These are phyloP conservation scores for Trichoderma guizhouense DNA, from an alignment of 2,329 filamentous ascomycete species.

Conservation along the genomic window DNA sequence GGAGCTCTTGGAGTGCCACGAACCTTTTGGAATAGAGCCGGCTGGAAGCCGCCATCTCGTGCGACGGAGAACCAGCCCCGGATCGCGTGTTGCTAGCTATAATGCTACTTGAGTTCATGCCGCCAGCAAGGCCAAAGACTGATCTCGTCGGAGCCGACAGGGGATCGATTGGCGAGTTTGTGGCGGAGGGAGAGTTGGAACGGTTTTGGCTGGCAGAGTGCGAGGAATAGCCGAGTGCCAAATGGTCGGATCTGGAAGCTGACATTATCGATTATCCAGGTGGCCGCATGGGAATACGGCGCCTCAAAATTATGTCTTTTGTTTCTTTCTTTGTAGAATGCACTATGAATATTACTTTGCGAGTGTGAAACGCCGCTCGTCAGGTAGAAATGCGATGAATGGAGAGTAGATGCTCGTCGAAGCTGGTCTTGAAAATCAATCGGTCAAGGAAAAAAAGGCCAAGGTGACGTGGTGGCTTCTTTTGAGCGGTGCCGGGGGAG, in stretches of 20 bases:
- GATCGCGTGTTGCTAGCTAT: conserved; percentile 65
- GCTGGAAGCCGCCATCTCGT: conserved; percentile 70
- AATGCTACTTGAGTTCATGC: conserved; percentile 56
- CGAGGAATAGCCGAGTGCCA: conserved; percentile 78
- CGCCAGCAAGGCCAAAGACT: conserved; percentile 66
- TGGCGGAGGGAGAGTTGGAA: conserved; percentile 76
- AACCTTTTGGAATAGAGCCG: conserved; percentile 92
- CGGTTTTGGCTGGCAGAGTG: conserved; percentile 62
- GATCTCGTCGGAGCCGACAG: conserved; percentile 63
- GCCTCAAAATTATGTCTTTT: conserved; percentile 3
- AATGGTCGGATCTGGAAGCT: conserved; percentile 79
- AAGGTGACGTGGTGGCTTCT: conserved; percentile 16
- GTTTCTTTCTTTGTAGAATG: neutral
- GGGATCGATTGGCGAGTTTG: conserved; percentile 76
- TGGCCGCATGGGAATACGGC: conserved; percentile 44
- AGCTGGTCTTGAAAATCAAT: conserved; percentile 13
- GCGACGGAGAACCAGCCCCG: conserved; percentile 92
- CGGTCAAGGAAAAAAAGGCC: conserved; percentile 13
- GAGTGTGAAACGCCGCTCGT: conserved; percentile 3
- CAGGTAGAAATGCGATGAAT: conserved; percentile 13
- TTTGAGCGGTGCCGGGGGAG: neutral
- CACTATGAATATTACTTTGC: conserved; percentile 11
- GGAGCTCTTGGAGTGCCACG: conserved; percentile 33
- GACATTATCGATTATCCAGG: conserved; percentile 88
- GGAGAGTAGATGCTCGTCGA: conserved; percentile 12